A percentile compares a stretch with the other conserved stretches of the same genome.
These are phyloP conservation scores for Aureobasidium pullulans DNA, from an alignment of 2,329 filamentous ascomycete species.

Conservation along the genomic window DNA sequence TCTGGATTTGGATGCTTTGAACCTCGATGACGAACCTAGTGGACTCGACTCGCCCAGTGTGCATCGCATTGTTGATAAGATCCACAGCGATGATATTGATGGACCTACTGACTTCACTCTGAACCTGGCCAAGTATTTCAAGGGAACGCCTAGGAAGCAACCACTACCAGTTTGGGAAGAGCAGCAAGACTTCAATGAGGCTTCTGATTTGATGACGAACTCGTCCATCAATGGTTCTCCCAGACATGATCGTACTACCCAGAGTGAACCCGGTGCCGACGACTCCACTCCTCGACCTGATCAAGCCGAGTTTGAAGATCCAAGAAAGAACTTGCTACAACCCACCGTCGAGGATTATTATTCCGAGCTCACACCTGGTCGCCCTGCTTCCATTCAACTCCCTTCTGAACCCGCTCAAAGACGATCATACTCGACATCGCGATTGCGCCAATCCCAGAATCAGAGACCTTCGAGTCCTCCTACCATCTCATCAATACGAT, in stretches of 20 bases:
- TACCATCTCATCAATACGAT: slow-evolving; percentile 23
- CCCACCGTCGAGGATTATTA: slow-evolving; percentile 30
- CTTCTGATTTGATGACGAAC: slow-evolving; percentile 12
- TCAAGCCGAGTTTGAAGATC: slow-evolving; percentile 9
- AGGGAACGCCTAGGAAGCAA: not conserved
- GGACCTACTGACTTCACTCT: slow-evolving; percentile 32
- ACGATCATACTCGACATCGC: slow-evolving; percentile 2
- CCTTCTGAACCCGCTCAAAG: slow-evolving; percentile 12
- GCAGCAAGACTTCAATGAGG: slow-evolving; percentile 1
- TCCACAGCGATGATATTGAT: slow-evolving; percentile 31
- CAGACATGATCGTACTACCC: not conserved
- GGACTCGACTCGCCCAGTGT: slow-evolving; percentile 18
- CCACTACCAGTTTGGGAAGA: slow-evolving; percentile 2
- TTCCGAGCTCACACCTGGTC: slow-evolving; percentile 26
- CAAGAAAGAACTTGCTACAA: slow-evolving; percentile 24
- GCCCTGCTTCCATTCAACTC: slow-evolving; percentile 13
- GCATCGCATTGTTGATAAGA: slow-evolving; percentile 18
- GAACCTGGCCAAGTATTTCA: slow-evolving; percentile 30
- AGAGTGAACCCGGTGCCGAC: not conserved
- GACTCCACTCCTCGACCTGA: slow-evolving; percentile 19
- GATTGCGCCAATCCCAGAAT: slow-evolving; percentile 1
- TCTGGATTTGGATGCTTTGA: slow-evolving; percentile 27
- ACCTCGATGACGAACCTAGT: slow-evolving; percentile 18
- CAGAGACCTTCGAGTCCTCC: slow-evolving; percentile 22
- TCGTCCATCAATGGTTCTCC: slow-evolving; percentile 13